These are phyloP conservation scores for Leucaena leucocephala DNA, from an alignment of 306 rosid species.

Conservation along the genomic window DNA sequence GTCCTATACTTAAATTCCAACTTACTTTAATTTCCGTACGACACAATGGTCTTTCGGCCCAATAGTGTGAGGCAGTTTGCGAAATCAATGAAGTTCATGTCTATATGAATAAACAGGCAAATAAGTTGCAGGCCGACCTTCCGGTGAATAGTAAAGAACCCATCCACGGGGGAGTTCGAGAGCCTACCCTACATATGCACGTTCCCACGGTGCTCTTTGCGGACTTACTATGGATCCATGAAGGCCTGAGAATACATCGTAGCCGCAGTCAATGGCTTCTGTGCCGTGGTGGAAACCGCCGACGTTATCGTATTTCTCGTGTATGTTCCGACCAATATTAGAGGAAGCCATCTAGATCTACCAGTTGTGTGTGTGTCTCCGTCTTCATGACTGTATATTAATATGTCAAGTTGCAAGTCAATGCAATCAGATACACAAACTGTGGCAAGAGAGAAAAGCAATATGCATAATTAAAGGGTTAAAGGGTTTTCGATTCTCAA, in stretches of 20 bases:
- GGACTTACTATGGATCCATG: slow-evolving; percentile 75
- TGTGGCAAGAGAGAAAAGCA: too few species aligned
- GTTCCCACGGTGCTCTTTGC: slow-evolving; percentile 52
- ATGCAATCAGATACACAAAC: too few species aligned
- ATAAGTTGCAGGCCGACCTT: slow-evolving; percentile 51
- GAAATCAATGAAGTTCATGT: background rate
- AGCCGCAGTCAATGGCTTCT: slow-evolving; percentile 69
- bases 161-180: slow-evolving; percentile 62
- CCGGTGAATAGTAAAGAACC: slow-evolving; percentile 46
- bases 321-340: slow-evolving; percentile 50
- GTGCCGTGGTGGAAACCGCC: slow-evolving; percentile 51
- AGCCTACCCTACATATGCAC: slow-evolving; percentile 77
- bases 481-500: too few species aligned
- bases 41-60: too few species aligned
- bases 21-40: background rate
- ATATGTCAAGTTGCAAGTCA: too few species aligned
- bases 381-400: too few species aligned
- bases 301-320: slow-evolving; percentile 57
- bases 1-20: background rate
- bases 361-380: background rate
- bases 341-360: slow-evolving; percentile 32
- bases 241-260: slow-evolving; percentile 62
- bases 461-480: too few species aligned
- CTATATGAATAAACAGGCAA: background rate
- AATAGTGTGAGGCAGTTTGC: background rate